Evolutionary conservation across 169 alveolate genomes (phyloP).

Genomic region (Besnoitia besnoiti): DNA sequence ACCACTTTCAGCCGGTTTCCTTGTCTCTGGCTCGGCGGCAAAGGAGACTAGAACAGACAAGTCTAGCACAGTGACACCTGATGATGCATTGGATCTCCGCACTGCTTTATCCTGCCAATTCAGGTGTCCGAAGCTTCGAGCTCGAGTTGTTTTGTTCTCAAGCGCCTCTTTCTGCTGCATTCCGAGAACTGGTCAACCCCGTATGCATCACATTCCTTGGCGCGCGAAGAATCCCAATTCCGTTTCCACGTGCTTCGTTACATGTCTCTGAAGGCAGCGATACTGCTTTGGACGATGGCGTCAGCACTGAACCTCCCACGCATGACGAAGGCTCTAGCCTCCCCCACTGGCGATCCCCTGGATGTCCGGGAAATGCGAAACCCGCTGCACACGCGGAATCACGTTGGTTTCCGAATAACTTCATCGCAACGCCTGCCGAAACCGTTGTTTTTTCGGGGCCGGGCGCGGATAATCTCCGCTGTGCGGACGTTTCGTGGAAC

Average conservation of each 20-base stretch:
- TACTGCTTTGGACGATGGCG: background rate
- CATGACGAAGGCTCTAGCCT: background rate
- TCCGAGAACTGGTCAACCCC: conserved; percentile 22
- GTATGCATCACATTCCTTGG: conserved; percentile 12
- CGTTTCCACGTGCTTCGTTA: background rate
- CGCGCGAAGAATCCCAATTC: conserved; percentile 5
- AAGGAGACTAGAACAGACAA: background rate
- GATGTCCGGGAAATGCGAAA: background rate
- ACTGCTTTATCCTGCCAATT: background rate
- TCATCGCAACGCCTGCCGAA: background rate
- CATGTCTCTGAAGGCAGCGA: background rate
- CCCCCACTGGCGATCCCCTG: background rate
- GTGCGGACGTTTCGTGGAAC: conserved; percentile 31
- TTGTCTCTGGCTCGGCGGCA: background rate
- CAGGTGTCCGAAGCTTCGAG: background rate
- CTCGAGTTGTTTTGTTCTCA: background rate
- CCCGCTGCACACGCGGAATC: background rate
- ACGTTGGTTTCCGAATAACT: background rate
- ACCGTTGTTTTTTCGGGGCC: background rate
- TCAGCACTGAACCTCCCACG: background rate
- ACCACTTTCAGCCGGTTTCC: background rate
- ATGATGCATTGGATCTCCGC: background rate
- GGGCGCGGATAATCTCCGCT: background rate
- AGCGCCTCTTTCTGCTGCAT: background rate
- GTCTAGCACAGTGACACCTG: background rate